Evolutionary conservation across 148 eudicot species (phyloP).

Genomic region (Vaccinium corymbosum): DNA sequence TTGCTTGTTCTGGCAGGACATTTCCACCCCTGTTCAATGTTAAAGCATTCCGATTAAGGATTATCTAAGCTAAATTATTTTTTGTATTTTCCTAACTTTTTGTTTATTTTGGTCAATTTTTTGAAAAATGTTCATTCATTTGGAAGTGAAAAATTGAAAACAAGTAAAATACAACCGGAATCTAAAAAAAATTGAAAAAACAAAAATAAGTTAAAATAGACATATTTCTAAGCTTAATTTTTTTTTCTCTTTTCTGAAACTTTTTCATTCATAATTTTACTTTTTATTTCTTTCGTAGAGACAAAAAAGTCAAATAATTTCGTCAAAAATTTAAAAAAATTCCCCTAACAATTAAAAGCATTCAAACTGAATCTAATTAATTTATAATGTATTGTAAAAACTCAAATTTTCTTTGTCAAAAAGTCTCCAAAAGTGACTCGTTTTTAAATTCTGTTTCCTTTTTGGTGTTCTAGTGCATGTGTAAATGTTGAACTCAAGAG

Average conservation of each 20-base stretch:
- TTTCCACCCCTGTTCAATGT: slow-evolving; percentile 4
- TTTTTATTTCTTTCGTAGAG: not conserved
- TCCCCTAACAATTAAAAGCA: too few species aligned
- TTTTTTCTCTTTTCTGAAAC: not conserved
- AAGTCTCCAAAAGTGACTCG: too few species aligned
- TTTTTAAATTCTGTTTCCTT: too few species aligned
- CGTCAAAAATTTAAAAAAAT: too few species aligned
- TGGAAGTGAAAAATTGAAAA: too few species aligned
- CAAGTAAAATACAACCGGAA: too few species aligned
- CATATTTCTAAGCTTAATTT: not conserved
- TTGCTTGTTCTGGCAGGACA: slow-evolving; percentile 4
- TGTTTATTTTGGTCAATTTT: too few species aligned
- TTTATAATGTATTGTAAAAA: too few species aligned
- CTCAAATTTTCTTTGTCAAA: too few species aligned
- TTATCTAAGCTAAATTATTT: too few species aligned
- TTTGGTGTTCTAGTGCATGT: not conserved
- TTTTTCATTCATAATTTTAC: not conserved
- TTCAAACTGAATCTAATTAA: not conserved
- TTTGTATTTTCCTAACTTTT: not conserved
- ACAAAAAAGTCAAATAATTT: not conserved
- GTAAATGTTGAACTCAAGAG: not conserved
- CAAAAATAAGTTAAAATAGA: not conserved
- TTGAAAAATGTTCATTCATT: too few species aligned
- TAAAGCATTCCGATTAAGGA: not conserved
- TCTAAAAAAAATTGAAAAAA: too few species aligned